A percentile compares a stretch with the other conserved stretches of the same genome.
Evolutionary conservation across 225 moss, liverwort and hornwort genomes (phyloP).

Genomic region (Bryoerythrophyllum caledonicum): DNA sequence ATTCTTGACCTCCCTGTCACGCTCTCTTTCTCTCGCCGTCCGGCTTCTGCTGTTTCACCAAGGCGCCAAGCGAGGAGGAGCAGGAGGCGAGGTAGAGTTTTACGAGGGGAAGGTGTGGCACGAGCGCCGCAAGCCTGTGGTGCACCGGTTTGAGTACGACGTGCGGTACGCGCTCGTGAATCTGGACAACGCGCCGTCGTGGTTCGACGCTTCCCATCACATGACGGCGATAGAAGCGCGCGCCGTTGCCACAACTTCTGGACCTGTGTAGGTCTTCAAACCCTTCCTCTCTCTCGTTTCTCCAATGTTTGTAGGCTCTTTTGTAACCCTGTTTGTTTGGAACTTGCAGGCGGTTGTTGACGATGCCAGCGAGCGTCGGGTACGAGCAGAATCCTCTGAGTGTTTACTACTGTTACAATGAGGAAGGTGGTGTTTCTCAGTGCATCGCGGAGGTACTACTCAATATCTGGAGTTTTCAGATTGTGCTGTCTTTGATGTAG

Average conservation of each 20-base stretch:
- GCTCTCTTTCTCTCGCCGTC: constrained; percentile 43
- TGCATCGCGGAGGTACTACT: constrained; percentile 78
- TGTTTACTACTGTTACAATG: constrained; percentile 87
- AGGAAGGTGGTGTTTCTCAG: constrained; percentile 48
- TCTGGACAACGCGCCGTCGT: constrained; percentile 61
- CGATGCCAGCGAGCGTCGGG: constrained; percentile 77
- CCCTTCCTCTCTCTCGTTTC: too few relatives aligned
- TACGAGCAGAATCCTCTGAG: constrained; percentile 93
- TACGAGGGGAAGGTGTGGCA: constrained; percentile 91
- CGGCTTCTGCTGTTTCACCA: constrained; percentile 19
- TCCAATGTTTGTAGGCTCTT: too few relatives aligned
- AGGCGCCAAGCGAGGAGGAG: neutral
- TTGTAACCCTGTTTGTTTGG: too few relatives aligned
- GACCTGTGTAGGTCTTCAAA: constrained; percentile 55
- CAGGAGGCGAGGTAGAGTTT: constrained; percentile 30
- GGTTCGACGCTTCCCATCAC: constrained; percentile 74
- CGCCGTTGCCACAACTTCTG: constrained; percentile 59
- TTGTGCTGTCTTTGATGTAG: neutral
- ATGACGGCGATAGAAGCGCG: constrained; percentile 72
- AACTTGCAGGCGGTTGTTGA: constrained; percentile 59
- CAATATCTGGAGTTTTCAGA: neutral
- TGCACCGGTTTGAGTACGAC: constrained; percentile 70
- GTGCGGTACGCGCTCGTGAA: constrained; percentile 82
- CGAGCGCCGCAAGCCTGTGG: constrained; percentile 76
- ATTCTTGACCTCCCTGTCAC: constrained; percentile 35